Evolutionary conservation across 192 early-diverging fungal species (phyloP), one percentile per base, ranked within the genome.

Genomic region (Podila clonocystis): DNA sequence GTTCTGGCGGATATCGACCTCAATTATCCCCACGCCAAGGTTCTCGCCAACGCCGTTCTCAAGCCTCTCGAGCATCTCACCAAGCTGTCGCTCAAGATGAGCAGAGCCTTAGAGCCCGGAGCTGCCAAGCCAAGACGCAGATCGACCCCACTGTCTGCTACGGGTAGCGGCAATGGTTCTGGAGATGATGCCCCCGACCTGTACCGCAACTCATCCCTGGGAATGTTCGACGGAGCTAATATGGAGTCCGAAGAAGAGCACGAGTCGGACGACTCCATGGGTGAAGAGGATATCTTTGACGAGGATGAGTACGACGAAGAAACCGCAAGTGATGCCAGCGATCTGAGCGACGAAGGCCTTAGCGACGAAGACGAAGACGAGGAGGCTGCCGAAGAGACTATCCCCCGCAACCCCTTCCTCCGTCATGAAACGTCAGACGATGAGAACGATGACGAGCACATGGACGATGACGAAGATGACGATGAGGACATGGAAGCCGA

Each of bases 11-110:
- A 96, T 63, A 86, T 99, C 41, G 97, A 99, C 74, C 83, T 96
- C 36, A 94, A 97, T 74, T 95, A 98, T 73, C 98, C 98, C 9
- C 85, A 89, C 50, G 89, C 94, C 33, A 93, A 89, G 55, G 83
- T 85, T 19, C 87, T 98, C 31, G 89, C 97, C 15, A 91, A 84
- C 30, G 77, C 92, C 6, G 86, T 99, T 63, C 68, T 98, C 59
- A 94, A 94, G 57, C 98, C 97, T 8, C 86, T 98, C 50, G 97
- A 98, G 76, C 88, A 90, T 31, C 84, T 99, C 67, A 93, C 97
- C 17, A 95, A 96, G 73, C 73, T 94, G 5, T 96, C 98, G 19
- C 93, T 96, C 63, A 94, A 92, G 77, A 87, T 97, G 50, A 94
- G 94, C 45, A 91, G 89, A 36, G 86, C 89, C n/a, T 82, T 87